Evolutionary conservation across 305 asterid genomes (phyloP), one percentile per base, ranked within the genome.

Genomic region (Solanum aculeatissimum): DNA sequence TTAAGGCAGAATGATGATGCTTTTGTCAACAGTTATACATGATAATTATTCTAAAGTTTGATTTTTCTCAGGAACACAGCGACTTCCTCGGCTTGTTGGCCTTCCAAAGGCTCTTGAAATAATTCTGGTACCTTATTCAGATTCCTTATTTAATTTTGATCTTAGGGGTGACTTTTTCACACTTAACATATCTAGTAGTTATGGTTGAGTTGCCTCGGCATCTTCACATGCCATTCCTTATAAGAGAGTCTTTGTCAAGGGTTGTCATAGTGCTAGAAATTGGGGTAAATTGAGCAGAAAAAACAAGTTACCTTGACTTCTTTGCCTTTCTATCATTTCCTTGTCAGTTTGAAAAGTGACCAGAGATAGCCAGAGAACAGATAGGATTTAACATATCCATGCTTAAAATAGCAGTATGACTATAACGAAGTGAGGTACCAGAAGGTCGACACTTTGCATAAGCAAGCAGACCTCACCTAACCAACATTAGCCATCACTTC

Each of bases 81-180:
- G 98, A 10, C 97, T 95, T 89, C 99, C 99, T 15, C 98, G 98
- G 88, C 99, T 97, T 83, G 98, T 94, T 40, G 98, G 98, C 80
- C 93, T 93, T 85, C 92, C 97, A 55, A 95, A 97, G 92, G 93
- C 98, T 66, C 98, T 97, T 87, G 98, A 97, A 86, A 94, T 97
- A 98, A 97, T 97, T 92, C 87, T 97, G 93, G 99, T 97, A 91
- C 80, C 57, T 43, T 43, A 72, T 21, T 45, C 8, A 3, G 38
- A 21, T 43, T 72, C 80, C 40, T 70, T 72, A 43, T 71, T 72
- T 43, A 43, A 43, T 21, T 72, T 72, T 43, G n/a, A n/a, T 72
- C 80, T 45, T 72, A 7, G 38, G 21, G 40, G 40, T 23, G 35
- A 21, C 58, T 2, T 43, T 21, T 23, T 21, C 38, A 43, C 4